phyloP scores from a whole-genome alignment of 768 basidiomycete species.

The Symmetrospora coprosmae region DNA sequence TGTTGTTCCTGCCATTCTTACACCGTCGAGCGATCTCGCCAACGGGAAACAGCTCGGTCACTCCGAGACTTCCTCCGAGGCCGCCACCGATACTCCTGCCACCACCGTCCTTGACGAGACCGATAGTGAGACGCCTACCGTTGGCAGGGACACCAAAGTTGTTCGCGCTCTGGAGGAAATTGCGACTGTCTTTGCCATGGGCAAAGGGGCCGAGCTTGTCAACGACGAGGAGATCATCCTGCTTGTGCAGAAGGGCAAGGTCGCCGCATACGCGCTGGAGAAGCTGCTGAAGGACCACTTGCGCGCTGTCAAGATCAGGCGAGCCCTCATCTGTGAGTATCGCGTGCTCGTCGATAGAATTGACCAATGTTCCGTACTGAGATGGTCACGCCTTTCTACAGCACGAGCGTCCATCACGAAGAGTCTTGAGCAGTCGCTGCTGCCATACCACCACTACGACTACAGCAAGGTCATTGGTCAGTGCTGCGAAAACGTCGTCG shows the following conservation, averaged over 20 bases:
- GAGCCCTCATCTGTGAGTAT: constrained; percentile 75
- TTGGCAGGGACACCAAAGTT: not conserved
- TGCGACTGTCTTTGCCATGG: constrained; percentile 54
- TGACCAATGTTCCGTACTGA: too few relatives aligned
- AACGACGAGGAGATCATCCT: constrained; percentile 85
- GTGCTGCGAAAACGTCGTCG: constrained; percentile 97
- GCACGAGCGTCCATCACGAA: constrained; percentile 72
- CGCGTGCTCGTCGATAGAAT: not conserved
- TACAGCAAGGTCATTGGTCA: constrained; percentile 87
- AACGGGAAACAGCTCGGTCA: not conserved
- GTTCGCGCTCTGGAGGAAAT: constrained; percentile 49
- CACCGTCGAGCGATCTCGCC: constrained; percentile 1
- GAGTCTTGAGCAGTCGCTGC: constrained; percentile 64
- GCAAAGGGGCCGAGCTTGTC: constrained; percentile 42
- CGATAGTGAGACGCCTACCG: constrained; percentile 13
- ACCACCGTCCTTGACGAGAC: constrained; percentile 22
- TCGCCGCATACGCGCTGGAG: constrained; percentile 86
- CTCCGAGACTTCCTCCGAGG: constrained; percentile 23
- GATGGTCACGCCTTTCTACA: too few relatives aligned
- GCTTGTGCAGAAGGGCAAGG: constrained; percentile 77
- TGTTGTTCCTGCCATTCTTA: not conserved
- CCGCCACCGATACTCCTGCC: constrained; percentile 25
- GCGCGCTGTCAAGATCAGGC: constrained; percentile 68
- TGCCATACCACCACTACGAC: constrained; percentile 76
- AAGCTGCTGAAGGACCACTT: constrained; percentile 81